Evolutionary conservation across 2,329 filamentous ascomycete genomes (phyloP).

Genomic region (Diaporthe aspalathi): DNA sequence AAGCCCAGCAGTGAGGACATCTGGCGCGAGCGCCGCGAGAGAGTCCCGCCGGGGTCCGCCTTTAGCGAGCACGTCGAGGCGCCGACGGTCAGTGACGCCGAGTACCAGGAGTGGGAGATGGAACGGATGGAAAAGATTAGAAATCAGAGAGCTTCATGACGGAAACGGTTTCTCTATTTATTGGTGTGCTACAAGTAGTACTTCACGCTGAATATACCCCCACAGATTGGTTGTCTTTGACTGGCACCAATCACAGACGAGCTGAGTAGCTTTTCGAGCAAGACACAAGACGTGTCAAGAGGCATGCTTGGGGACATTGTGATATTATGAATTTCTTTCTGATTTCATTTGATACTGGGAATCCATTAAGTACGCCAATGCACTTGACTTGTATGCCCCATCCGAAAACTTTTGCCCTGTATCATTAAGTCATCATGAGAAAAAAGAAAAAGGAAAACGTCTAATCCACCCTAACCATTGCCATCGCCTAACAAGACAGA

Average conservation of each 20-base stretch:
- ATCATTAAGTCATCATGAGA: constrained; percentile 47
- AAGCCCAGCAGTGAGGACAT: constrained; percentile 86
- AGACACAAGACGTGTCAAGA: not conserved
- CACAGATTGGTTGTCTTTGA: no score
- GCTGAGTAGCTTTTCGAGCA: rapidly evolving
- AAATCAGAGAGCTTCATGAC: constrained; percentile 44
- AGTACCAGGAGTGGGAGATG: constrained; percentile 54
- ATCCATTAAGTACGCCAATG: constrained; percentile 49
- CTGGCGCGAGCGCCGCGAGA: constrained; percentile 79
- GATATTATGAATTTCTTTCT: constrained; percentile 38
- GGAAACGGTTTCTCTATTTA: not conserved
- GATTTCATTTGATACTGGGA: constrained; percentile 45
- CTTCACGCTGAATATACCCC: not conserved
- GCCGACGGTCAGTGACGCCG: constrained; percentile 55
- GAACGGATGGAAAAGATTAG: constrained; percentile 52
- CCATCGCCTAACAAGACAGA: constrained; percentile 36
- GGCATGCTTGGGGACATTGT: no score
- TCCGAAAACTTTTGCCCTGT: constrained; percentile 47
- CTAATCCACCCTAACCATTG: constrained; percentile 43
- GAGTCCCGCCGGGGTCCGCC: constrained; percentile 61
- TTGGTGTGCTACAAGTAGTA: no score
- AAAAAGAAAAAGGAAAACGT: constrained; percentile 44
- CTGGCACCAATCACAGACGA: not conserved
- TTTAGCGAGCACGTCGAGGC: constrained; percentile 57
- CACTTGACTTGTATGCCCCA: constrained; percentile 43